Conservation (phyloP, 768 basidiomycete species). For the Suillus paluster region DNA sequence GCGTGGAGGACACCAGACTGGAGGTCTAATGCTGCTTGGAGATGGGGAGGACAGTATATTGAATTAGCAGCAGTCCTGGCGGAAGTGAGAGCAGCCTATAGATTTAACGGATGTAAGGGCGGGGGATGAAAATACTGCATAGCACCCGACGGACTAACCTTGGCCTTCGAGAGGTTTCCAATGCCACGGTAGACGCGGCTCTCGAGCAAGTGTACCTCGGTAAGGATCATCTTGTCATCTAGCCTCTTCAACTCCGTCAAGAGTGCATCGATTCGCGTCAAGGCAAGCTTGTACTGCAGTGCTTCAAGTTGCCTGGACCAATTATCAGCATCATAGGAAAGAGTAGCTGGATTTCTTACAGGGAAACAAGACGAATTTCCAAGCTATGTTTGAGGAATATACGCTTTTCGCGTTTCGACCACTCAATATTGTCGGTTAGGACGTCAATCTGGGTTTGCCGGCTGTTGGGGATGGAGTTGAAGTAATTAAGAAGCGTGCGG, state of each 20-base stretch:
- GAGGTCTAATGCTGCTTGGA: constrained; percentile 65
- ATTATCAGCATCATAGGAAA: not conserved
- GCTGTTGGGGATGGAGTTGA: constrained; percentile 77
- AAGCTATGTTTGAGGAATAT: constrained; percentile 96
- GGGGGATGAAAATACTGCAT: not conserved
- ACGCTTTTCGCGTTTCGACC: constrained; percentile 91
- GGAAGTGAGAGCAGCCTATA: constrained; percentile 83
- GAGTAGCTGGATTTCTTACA: constrained; percentile 49
- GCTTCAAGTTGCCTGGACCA: constrained; percentile 70
- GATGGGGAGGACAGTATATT: constrained; percentile 86
- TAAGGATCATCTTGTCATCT: constrained; percentile 98
- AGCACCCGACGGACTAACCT: constrained; percentile 49
- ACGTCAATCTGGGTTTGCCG: constrained; percentile 80
- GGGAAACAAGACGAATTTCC: constrained; percentile 82
- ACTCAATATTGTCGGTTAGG: constrained; percentile 88
- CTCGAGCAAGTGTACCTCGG: constrained; percentile 95
- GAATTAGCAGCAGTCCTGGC: constrained; percentile 93
- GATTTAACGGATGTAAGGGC: not conserved
- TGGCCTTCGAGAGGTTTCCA: constrained; percentile 88
- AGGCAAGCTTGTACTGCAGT: constrained; percentile 75
- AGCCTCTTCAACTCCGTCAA: constrained; percentile 89
- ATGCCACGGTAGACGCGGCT: constrained; percentile 89
- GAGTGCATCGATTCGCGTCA: constrained; percentile 83
- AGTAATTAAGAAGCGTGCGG: constrained; percentile 91
- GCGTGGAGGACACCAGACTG: constrained; percentile 87